A percentile compares a stretch with the other conserved stretches of the same genome.
Conservation (phyloP, 2,329 filamentous ascomycete species). For the Hymenoscyphus scutula region DNA sequence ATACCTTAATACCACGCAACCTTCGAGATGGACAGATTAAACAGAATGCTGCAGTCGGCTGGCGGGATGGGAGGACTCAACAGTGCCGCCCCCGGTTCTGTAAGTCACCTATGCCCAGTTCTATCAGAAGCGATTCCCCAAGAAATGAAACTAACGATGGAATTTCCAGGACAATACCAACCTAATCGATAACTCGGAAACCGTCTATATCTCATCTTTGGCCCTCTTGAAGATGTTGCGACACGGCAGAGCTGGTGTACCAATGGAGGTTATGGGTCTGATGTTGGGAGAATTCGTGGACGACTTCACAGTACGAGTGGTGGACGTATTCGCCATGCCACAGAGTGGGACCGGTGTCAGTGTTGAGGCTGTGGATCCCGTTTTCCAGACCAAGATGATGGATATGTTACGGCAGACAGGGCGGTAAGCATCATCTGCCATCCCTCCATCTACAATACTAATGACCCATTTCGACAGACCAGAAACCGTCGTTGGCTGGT, state of each 20-base stretch:
- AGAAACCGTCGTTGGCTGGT: slow-evolving; percentile 98
- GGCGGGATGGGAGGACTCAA: slow-evolving; percentile 61
- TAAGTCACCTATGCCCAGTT: slow-evolving; percentile 41
- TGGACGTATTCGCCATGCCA: slow-evolving; percentile 99
- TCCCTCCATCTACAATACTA: slow-evolving; percentile 14
- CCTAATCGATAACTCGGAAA: slow-evolving; percentile 98
- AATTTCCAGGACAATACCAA: slow-evolving; percentile 72
- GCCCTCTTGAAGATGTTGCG: slow-evolving; percentile 98
- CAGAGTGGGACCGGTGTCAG: slow-evolving; percentile 97
- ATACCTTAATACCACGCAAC: slow-evolving; percentile 9
- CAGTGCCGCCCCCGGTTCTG: slow-evolving; percentile 58
- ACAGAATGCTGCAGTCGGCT: slow-evolving; percentile 78
- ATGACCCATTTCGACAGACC: slow-evolving; percentile 54
- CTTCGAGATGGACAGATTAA: slow-evolving; percentile 79
- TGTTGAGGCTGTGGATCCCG: slow-evolving; percentile 95
- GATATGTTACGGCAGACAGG: slow-evolving; percentile 98
- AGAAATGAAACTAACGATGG: slow-evolving; percentile 17
- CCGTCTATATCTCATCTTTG: slow-evolving; percentile 97
- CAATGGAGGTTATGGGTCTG: slow-evolving; percentile 99
- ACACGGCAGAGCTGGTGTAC: slow-evolving; percentile 94
- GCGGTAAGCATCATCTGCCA: slow-evolving; percentile 53
- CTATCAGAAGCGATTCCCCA: neutral
- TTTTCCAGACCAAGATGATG: slow-evolving; percentile 99
- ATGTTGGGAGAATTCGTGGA: slow-evolving; percentile 99
- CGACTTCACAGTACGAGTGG: slow-evolving; percentile 96